These are phyloP conservation scores for Anthostomella pinea DNA, from an alignment of 2,329 filamentous ascomycete genomes.

Conservation along the genomic window DNA sequence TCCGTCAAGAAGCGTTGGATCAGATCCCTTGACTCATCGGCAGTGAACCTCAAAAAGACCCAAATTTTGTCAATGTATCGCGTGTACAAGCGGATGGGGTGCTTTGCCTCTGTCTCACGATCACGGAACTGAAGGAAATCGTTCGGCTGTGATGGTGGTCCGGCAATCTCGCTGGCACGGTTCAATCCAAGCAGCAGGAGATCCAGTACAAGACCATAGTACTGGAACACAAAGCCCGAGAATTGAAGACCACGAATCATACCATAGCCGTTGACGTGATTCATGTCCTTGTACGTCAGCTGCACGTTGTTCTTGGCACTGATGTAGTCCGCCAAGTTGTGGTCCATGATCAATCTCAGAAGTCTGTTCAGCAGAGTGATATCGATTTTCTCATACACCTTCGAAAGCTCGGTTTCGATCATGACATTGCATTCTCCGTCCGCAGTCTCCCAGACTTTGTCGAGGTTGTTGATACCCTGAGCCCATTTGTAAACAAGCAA, in stretches of 20 bases:
- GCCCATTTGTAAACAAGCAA: constrained; percentile 98
- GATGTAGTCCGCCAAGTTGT: constrained; percentile 98
- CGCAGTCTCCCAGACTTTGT: constrained; percentile 89
- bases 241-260: constrained; percentile 98
- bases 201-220: constrained; percentile 94
- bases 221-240: constrained; percentile 98
- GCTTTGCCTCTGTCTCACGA: constrained; percentile 83
- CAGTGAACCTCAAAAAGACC: constrained; percentile 92
- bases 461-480: constrained; percentile 97
- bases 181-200: constrained; percentile 87
- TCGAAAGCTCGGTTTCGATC: constrained; percentile 97
- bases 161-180: constrained; percentile 96
- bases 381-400: constrained; percentile 99
- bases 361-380: constrained; percentile 91
- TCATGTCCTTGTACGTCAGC: constrained; percentile 99
- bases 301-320: constrained; percentile 99
- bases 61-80: constrained; percentile 98
- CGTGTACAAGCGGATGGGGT: constrained; percentile 96
- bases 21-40: constrained; percentile 90
- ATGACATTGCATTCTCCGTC: constrained; percentile 98
- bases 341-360: constrained; percentile 95
- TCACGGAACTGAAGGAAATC: constrained; percentile 98
- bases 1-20: constrained; percentile 98
- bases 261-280: constrained; percentile 97
- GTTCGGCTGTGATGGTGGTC: constrained; percentile 88